phyloP scores from a whole-genome alignment of 371 early-diverging fungal species.

The Saksenaea oblongispora region DNA sequence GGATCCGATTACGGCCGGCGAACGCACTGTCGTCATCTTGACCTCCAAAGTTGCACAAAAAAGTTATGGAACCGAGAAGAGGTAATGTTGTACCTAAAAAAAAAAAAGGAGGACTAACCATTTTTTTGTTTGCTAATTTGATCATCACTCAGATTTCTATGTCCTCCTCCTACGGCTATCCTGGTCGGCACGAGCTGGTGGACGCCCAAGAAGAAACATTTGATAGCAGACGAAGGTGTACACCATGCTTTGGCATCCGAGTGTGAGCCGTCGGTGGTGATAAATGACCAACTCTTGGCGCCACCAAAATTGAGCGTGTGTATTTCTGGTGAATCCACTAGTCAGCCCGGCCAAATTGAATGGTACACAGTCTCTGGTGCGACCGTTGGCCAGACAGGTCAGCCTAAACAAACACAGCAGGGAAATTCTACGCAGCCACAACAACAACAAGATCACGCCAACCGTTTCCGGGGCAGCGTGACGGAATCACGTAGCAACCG shows the following conservation, averaged over 20 bases:
- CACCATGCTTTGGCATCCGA: conserved; percentile 11
- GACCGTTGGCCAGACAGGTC: conserved; percentile 30
- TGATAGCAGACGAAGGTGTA: not conserved
- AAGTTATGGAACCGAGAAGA: conserved; percentile 84
- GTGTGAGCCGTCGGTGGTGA: not conserved
- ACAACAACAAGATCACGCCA: conserved; percentile 18
- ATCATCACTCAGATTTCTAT: conserved; percentile 55
- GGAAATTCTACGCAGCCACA: conserved; percentile 9
- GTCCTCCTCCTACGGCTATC: conserved; percentile 83
- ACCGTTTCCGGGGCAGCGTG: not conserved
- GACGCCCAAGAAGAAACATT: conserved; percentile 32
- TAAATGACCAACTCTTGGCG: conserved; percentile 8
- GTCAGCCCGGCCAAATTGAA: conserved; percentile 44
- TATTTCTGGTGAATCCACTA: conserved; percentile 47
- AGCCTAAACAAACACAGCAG: conserved; percentile 8
- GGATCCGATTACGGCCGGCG: conserved; percentile 67
- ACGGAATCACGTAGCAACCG: conserved; percentile 10
- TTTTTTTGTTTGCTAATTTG: conserved; percentile 1
- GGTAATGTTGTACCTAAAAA: conserved; percentile 72
- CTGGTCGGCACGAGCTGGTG: conserved; percentile 74
- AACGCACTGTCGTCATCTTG: conserved; percentile 71
- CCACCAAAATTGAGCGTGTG: conserved; percentile 46
- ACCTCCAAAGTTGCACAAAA: conserved; percentile 86
- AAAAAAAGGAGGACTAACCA: not conserved
- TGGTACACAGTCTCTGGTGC: conserved; percentile 41